Conservation (phyloP, 75 land plant species). For the Adiantum capillusveneris region DNA sequence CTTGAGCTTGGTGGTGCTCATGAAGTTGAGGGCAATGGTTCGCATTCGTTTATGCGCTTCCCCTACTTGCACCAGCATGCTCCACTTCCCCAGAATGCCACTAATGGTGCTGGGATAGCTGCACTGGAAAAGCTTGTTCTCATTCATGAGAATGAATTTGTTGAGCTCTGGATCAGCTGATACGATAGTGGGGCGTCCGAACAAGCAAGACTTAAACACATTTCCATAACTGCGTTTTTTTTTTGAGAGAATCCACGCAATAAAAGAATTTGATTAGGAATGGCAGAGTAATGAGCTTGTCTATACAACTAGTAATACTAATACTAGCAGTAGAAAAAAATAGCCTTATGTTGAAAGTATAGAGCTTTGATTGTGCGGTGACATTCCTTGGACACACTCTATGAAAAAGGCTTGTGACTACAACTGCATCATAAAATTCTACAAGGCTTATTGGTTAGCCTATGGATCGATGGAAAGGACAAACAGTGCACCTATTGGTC, state of each 20-base stretch:
- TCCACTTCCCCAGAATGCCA: conserved; percentile 76
- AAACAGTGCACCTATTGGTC: no score
- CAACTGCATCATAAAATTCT: no score
- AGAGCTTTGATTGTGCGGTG: no score
- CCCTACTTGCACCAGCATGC: conserved; percentile 65
- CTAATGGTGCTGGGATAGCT: conserved; percentile 73
- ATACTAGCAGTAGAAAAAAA: no score
- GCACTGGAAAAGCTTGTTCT: conserved; percentile 62
- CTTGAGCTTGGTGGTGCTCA: conserved; percentile 40
- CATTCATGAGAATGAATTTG: conserved; percentile 62
- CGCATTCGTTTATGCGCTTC: conserved; percentile 72
- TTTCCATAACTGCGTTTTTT: conserved; percentile 53
- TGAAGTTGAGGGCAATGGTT: conserved; percentile 55
- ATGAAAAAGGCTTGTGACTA: no score
- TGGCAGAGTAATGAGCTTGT: not conserved
- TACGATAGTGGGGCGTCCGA: conserved; percentile 66
- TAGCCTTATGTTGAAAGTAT: no score
- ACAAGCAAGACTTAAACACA: conserved; percentile 64
- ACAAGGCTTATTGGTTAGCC: no score
- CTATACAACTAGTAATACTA: no score
- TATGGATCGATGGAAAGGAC: no score
- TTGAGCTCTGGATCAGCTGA: conserved; percentile 75
- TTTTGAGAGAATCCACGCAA: not conserved
- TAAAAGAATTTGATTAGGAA: no score
- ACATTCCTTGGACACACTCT: no score